Percentiles rank a stretch among this genome's conserved stretches.
Conservation (phyloP, 345 rosid genomes). For the Acer yangbiense region DNA sequence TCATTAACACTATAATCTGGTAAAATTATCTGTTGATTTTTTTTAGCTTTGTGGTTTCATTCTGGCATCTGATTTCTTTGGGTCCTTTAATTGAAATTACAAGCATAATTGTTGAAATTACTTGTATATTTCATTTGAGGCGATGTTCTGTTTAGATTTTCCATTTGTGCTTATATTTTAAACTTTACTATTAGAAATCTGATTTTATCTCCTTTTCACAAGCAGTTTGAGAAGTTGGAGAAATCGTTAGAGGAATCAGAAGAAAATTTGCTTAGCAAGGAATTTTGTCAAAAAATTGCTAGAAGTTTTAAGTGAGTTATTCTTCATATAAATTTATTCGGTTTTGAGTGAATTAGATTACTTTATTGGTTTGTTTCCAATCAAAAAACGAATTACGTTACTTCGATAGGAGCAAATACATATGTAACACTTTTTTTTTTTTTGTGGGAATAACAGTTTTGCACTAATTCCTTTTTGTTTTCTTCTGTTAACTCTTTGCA, state of each 20-base stretch:
- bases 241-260: conserved; percentile 38
- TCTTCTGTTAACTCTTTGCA: conserved; percentile 29
- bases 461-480: conserved; percentile 17
- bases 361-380: not conserved
- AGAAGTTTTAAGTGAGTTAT: conserved; percentile 55
- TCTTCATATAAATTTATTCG: not conserved
- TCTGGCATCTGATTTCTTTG: not conserved
- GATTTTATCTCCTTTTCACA: not conserved
- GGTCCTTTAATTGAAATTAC: not conserved
- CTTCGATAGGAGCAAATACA: not conserved
- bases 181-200: not conserved
- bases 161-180: not conserved
- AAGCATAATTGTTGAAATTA: conserved; percentile 4
- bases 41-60: no score
- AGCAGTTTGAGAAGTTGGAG: conserved; percentile 64
- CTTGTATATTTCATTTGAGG: not conserved
- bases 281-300: conserved; percentile 56
- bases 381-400: not conserved
- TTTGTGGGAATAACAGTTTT: not conserved
- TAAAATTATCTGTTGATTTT: not conserved
- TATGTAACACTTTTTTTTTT: not conserved
- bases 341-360: not conserved
- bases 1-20: no score
- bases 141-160: not conserved
- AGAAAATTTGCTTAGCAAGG: conserved; percentile 39